Conservation (phyloP, 345 rosid genomes). For the Bretschneidera sinensis region DNA sequence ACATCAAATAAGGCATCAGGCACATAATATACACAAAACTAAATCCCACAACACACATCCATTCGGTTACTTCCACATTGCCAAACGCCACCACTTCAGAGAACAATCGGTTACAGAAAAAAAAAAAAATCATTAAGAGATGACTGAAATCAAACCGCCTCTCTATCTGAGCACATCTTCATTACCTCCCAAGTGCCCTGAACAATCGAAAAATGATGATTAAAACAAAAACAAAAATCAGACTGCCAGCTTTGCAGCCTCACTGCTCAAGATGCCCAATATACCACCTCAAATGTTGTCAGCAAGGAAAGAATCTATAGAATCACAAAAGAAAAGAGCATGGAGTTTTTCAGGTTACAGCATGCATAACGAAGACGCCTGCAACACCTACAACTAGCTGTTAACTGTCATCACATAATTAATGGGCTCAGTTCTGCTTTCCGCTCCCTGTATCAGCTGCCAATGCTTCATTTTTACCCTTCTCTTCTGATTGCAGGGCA, state of each 20-base stretch:
- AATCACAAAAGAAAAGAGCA: slow-evolving; percentile 5
- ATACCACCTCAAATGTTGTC: slow-evolving; percentile 14
- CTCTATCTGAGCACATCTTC: neutral
- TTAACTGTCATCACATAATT: neutral
- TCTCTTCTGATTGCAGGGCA: slow-evolving; percentile 2
- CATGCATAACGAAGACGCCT: slow-evolving; percentile 10
- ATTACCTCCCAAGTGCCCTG: neutral
- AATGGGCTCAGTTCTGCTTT: slow-evolving; percentile 8
- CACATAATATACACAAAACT: neutral
- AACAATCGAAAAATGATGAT: neutral
- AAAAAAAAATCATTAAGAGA: too few species aligned
- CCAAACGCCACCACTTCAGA: neutral
- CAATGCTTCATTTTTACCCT: neutral
- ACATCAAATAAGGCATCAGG: neutral
- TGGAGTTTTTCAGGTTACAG: slow-evolving; percentile 11
- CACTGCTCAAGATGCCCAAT: neutral
- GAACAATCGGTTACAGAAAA: too few species aligned
- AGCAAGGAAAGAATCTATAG: slow-evolving; percentile 16
- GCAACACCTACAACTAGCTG: slow-evolving; percentile 20
- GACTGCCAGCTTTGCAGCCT: neutral
- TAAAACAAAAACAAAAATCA: slow-evolving; percentile 4
- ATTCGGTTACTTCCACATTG: neutral
- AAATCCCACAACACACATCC: neutral
- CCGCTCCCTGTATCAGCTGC: slow-evolving; percentile 5
- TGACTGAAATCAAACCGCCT: neutral